Evolutionary conservation across 2,329 filamentous ascomycete genomes (phyloP), one percentile per base, ranked within the genome.

Genomic region (Pseudogymnoascus sp.): DNA sequence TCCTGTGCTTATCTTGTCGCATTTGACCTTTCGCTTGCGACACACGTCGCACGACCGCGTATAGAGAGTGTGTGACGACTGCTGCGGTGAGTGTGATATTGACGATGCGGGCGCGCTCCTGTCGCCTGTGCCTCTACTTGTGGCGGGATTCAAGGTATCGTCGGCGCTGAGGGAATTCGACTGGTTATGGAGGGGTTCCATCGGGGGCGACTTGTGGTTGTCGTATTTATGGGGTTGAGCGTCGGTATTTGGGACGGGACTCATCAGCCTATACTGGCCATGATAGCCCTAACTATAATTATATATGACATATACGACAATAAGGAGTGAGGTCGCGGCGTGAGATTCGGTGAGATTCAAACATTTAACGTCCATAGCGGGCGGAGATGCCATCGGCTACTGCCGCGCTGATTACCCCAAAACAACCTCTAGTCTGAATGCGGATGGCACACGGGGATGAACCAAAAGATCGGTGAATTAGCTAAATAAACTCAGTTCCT

Each of bases 1-100:
- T 14, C 88, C 87, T 14, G 38, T 59, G 78, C 90, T 85, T 70
- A 84, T 81, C 77, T 91, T 91, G 77, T 92, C 87, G 79, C 89
- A 92, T 70, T 88, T 87, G 62, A 92, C 89, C 74, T 90, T 88
- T 66, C 86, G 78, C 50, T 79, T 77, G 10, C 81, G 74, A 69
- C 81, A 83, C 29, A 80, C 82, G 14, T 82, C 77, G 67, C 81
- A 83, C 26, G 69, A 72, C 26, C 72, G 67, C 26, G 69, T 64
- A 64, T 70, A 69, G 4, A 73, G 64, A 24, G 68, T 69, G 61
- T 69, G 67, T 19, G 70, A 67, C 50, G 65, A 61, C 35, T 62
- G 61, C n/a, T 31, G 14, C 24, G 38, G 38, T 4, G 38, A 50
- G 61, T 31, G 21, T 6, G 42, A 33, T 24, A 21, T 33, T 8